Evolutionary conservation across 345 rosid species (phyloP).

Genomic region (Corchorus olitorius): DNA sequence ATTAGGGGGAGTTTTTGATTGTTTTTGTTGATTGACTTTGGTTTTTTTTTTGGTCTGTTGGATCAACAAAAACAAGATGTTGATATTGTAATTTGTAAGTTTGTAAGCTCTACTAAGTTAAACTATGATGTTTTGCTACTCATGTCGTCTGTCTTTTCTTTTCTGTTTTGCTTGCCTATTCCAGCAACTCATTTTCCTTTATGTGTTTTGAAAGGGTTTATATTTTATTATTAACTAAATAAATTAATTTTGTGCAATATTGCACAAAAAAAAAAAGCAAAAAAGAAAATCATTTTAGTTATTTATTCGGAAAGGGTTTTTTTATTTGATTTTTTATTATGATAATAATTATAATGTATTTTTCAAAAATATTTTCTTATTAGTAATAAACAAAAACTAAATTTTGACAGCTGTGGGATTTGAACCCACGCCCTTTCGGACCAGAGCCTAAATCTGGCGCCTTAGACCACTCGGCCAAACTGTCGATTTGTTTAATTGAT

Average conservation of each 20-base stretch:
- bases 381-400: conserved; percentile 40
- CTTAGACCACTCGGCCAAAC: conserved; percentile 99
- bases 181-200: too few relatives aligned
- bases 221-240: too few relatives aligned
- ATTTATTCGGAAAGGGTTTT: too few relatives aligned
- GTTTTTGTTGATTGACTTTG: conserved; percentile 12
- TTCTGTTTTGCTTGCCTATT: too few relatives aligned
- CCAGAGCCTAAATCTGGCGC: conserved; percentile 99
- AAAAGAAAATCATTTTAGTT: too few relatives aligned
- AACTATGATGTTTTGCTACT: not conserved
- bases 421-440: conserved; percentile 99
- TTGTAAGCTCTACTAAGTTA: not conserved
- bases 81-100: not conserved
- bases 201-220: too few relatives aligned
- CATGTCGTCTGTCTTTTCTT: too few relatives aligned
- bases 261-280: too few relatives aligned
- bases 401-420: conserved; percentile 93
- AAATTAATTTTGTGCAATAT: too few relatives aligned
- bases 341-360: too few relatives aligned
- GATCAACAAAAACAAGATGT: not conserved
- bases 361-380: too few relatives aligned
- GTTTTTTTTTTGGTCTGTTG: not conserved
- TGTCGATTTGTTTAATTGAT: conserved; percentile 25
- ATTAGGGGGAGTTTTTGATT: not conserved
- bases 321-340: too few relatives aligned